Base-by-base conservation (phyloP, 2,329 filamentous ascomycete genomes). In the Microcyclosporella mali region DNA sequence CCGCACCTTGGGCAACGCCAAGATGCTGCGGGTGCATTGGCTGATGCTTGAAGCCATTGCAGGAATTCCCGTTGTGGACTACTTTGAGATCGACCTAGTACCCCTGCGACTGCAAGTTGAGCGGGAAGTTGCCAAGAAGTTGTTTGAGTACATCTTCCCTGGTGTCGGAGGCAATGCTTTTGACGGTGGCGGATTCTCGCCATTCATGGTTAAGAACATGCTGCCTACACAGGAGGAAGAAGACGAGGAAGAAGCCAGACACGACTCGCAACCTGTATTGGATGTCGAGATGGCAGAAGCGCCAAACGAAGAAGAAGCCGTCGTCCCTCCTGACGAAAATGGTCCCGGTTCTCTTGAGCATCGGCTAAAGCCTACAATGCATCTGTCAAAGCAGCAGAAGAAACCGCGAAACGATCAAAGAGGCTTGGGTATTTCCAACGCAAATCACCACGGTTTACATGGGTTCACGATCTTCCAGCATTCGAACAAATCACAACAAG, bases 91-190 rank as follows among this genome's bases (percentile, higher is more conserved):
- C 42, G 88, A 89, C 42, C 70, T 98, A 15, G 89, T 94, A 63
- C 94, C 92, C 0, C 78, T 98, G 62, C 94, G 88, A 65, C 82
- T 98, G 16, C 92, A 98, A 62, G 73, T 98, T 28, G 92, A 98
- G 66, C 84, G 82, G 28, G 89, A 97, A 56, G 82, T 95, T 37
- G 90, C 89, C 33, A 90, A 94, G 68, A 88, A 84, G 54, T 72
- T 98, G 2, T 95, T 98, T 55, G 89, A 95, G 67, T 98, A 98
- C 66, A 88, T 98, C 55, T 98, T 98, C 71, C 94, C 92, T 0
- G 87, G 85, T 9, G 79, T 86, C 54, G 82, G 82, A 63, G 66
- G 63, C 55, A 68, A 66, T 43, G 65, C 62, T 10, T 65, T 59
- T 17, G 70, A 70, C 36, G 66, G 67, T 25, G 77, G 76, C 45